Percentiles rank a stretch among this genome's conserved stretches.
Evolutionary conservation across 169 alveolate species (phyloP).

Genomic region (Eimeria brunetti): DNA sequence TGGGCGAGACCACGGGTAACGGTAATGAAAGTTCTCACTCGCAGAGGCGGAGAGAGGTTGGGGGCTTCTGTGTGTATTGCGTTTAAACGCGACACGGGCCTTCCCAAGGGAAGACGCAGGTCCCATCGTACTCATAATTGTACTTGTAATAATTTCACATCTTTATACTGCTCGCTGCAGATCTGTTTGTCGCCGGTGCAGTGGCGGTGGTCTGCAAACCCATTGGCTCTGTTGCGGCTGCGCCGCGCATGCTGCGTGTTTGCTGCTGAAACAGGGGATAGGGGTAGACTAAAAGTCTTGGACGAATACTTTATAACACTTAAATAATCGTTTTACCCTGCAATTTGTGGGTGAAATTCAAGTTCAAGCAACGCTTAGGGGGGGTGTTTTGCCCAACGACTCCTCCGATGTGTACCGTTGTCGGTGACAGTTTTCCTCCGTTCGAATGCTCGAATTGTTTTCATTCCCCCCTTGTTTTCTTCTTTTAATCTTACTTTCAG

Average conservation of each 20-base stretch:
- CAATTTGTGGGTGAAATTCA: background rate
- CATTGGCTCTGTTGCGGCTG: constrained; percentile 52
- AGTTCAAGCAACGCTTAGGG: background rate
- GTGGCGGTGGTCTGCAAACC: constrained; percentile 3
- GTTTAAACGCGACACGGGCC: background rate
- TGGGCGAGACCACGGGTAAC: background rate
- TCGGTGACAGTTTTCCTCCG: background rate
- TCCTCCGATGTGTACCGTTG: constrained; percentile 37
- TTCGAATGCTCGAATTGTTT: background rate
- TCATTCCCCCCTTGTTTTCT: background rate
- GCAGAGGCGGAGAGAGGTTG: background rate
- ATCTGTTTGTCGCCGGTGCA: background rate
- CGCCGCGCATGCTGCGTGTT: background rate
- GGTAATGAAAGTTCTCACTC: background rate
- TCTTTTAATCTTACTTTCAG: background rate
- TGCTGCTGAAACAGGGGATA: background rate
- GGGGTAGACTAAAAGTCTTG: background rate
- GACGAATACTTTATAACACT: background rate
- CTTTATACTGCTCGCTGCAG: background rate
- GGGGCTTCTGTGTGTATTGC: constrained; percentile 30
- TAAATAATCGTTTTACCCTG: background rate
- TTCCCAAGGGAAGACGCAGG: background rate
- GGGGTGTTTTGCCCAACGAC: constrained; percentile 24
- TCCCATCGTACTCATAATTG: background rate
- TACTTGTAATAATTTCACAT: background rate